Base-by-base conservation (phyloP, 768 basidiomycete genomes). In the Panus rudis region DNA sequence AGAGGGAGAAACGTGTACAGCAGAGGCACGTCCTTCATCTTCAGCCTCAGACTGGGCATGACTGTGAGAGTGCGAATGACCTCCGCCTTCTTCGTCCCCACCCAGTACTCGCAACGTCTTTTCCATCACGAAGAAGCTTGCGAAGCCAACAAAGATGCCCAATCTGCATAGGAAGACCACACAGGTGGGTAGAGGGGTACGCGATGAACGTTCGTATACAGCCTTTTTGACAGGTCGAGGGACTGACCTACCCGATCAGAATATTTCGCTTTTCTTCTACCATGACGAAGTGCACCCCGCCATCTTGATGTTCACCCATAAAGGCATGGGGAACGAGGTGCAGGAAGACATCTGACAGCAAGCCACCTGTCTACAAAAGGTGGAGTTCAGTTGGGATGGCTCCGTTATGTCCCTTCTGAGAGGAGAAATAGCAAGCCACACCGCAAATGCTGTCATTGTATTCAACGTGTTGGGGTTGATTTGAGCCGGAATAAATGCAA, bases 361-460 rank as follows among this genome's bases (percentile, higher is more conserved):
- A 74, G 22, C 92, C 92, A 24, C 92, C 92, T 8, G 90, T 92
- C 77, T 89, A 47, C 34, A 45, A 34, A 33, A 33, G 33, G 28
- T 35, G 24, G 19, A n/a, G n/a, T n/a, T n/a, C n/a, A n/a, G n/a
- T n/a, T n/a, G n/a, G n/a, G n/a, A n/a, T n/a, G n/a, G n/a, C n/a
- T n/a, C n/a, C n/a, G n/a, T n/a, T n/a, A n/a, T n/a, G n/a, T n/a
- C n/a, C n/a, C n/a, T n/a, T n/a, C n/a, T n/a, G n/a, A n/a, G n/a
- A n/a, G n/a, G n/a, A n/a, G n/a, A n/a, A n/a, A n/a, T n/a, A n/a
- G 28, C 41, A 44, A 46, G 39, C 60, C 83, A 61, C 60, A 88
- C 86, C 47, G 91, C 91, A 60, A 92, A 92, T 5, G 91, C 87
- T 25, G 90, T 92, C 90, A 92, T 92, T 11, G 87, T 91, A 56